Evolutionary conservation across 768 basidiomycete species (phyloP).

Genomic region (Leccinum subtestaceum): DNA sequence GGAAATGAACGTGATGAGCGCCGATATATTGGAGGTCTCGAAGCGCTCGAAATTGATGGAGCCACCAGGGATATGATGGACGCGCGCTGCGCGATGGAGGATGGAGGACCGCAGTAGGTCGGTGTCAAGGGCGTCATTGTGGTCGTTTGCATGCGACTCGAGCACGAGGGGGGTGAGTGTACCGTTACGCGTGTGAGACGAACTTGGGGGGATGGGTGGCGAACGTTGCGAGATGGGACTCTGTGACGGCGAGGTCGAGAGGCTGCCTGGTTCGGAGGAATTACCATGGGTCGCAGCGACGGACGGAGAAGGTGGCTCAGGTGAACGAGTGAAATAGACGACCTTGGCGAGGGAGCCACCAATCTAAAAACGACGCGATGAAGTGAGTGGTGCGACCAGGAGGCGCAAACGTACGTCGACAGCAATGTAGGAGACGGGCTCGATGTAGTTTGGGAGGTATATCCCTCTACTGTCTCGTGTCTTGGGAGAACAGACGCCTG

Average conservation of each 20-base stretch:
- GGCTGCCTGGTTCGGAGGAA: conserved; percentile 43
- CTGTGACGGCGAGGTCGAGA: conserved; percentile 35
- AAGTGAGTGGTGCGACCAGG: not conserved
- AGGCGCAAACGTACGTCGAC: conserved; percentile 72
- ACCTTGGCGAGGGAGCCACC: conserved; percentile 98
- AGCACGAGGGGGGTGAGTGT: conserved; percentile 83
- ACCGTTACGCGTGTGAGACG: conserved; percentile 50
- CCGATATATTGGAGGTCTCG: conserved; percentile 85
- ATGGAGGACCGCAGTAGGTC: conserved; percentile 58
- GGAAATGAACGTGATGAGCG: conserved; percentile 84
- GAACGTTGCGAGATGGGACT: conserved; percentile 16
- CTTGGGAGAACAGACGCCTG: conserved; percentile 37
- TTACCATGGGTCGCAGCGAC: conserved; percentile 59
- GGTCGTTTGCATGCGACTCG: conserved; percentile 41
- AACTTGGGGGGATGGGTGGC: conserved; percentile 22
- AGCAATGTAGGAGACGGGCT: conserved; percentile 96
- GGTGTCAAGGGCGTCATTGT: conserved; percentile 33
- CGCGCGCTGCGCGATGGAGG: conserved; percentile 57
- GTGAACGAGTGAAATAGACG: conserved; percentile 95
- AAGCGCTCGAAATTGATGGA: conserved; percentile 97
- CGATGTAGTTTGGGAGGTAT: conserved; percentile 96
- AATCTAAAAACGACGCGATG: conserved; percentile 51
- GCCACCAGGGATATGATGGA: conserved; percentile 86
- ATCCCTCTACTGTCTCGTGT: conserved; percentile 94
- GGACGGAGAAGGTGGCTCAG: conserved; percentile 78